phyloP scores from a whole-genome alignment of 1,139 yeast species.

The Insectozyma bohioensis region DNA sequence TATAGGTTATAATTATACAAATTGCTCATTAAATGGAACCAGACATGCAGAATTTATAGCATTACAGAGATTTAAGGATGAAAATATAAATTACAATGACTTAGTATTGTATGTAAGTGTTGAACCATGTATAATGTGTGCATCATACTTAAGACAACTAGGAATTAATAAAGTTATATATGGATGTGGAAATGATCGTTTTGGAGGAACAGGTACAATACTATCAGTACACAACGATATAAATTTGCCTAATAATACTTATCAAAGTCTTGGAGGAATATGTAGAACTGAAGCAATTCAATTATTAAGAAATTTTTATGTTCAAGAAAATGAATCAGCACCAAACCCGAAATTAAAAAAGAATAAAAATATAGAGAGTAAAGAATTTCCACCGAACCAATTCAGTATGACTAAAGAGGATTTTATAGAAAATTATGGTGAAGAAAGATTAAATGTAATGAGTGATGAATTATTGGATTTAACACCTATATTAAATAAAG shows the following conservation, averaged over 20 bases:
- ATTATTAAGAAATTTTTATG: slow-evolving; percentile 76
- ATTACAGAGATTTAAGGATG: slow-evolving; percentile 20
- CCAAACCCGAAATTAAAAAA: slow-evolving; percentile 79
- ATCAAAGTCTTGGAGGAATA: slow-evolving; percentile 73
- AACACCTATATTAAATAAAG: slow-evolving; percentile 28
- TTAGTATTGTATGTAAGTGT: slow-evolving; percentile 84
- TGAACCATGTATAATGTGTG: slow-evolving; percentile 99
- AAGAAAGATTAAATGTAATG: slow-evolving; percentile 18
- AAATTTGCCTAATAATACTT: slow-evolving; percentile 34
- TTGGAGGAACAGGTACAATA: slow-evolving; percentile 96
- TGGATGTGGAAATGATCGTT: slow-evolving; percentile 93
- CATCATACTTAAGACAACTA: slow-evolving; percentile 82
- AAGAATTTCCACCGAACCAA: slow-evolving; percentile 54
- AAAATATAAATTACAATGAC: slow-evolving; percentile 35
- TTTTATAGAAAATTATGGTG: slow-evolving; percentile 29
- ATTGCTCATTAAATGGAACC: slow-evolving; percentile 77
- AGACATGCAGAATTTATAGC: slow-evolving; percentile 93
- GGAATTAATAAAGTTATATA: slow-evolving; percentile 72
- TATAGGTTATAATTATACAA: slow-evolving; percentile 87
- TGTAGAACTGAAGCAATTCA: slow-evolving; percentile 80
- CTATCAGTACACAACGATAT: slow-evolving; percentile 57
- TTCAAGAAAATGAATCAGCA: slow-evolving; percentile 80
- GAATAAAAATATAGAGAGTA: slow-evolving; percentile 67
- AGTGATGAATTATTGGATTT: slow-evolving; percentile 22
- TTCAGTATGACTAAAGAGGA: slow-evolving; percentile 20